A percentile compares a stretch with the other conserved stretches of the same genome.
Conservation (phyloP, 257 asterid genomes). For the Capsicum pubescens region DNA sequence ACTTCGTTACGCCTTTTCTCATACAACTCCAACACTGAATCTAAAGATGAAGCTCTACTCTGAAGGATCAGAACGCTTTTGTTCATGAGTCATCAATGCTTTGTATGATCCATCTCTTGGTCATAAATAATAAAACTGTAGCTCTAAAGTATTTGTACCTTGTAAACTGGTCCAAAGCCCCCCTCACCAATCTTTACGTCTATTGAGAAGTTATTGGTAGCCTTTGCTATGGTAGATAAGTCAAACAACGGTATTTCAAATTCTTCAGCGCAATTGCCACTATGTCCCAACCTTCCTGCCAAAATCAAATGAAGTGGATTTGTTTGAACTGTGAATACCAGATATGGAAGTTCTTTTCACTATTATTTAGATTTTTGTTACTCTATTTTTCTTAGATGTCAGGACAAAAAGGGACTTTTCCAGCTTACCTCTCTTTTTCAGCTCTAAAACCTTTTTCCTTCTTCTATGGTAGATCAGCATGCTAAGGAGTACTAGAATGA, state of each 20-base stretch:
- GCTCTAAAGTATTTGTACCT: conserved; percentile 38
- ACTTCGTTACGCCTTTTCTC: neutral
- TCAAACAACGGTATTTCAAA: conserved; percentile 50
- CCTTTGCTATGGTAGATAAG: conserved; percentile 37
- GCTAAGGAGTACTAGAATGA: neutral
- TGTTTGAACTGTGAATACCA: neutral
- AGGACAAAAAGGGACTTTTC: neutral
- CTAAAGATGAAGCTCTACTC: conserved; percentile 1
- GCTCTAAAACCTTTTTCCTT: neutral
- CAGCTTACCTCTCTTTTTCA: neutral
- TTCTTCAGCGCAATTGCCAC: conserved; percentile 30
- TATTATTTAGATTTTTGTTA: neutral
- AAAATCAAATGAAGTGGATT: neutral
- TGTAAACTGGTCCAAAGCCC: conserved; percentile 68
- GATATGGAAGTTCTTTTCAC: neutral
- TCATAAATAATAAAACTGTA: too few species aligned
- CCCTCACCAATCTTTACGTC: conserved; percentile 61
- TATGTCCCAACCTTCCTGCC: neutral
- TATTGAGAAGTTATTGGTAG: conserved; percentile 49
- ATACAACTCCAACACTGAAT: neutral
- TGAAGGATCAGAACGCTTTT: neutral
- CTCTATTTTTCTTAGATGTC: neutral
- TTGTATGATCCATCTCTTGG: neutral
- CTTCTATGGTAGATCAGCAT: conserved; percentile 14
- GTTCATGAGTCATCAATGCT: neutral